Conservation (phyloP, 2,329 filamentous ascomycete genomes). For the Phialophora expanda region DNA sequence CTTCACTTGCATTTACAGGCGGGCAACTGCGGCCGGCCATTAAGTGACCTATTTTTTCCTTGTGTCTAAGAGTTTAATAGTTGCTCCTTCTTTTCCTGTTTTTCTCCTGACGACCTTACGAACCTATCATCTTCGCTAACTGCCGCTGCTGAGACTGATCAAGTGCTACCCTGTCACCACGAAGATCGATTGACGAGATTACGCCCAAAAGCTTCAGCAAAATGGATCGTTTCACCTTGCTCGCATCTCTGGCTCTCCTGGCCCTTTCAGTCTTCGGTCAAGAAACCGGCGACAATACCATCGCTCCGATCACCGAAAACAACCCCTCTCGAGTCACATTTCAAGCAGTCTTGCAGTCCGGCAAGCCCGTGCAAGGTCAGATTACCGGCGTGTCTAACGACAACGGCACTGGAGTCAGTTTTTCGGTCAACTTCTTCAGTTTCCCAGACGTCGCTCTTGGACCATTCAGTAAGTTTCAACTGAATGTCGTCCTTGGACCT, state of each 20-base stretch:
- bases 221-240: constrained; percentile 37
- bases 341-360: constrained; percentile 60
- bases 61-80: background rate
- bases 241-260: constrained; percentile 37
- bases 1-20: background rate
- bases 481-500: background rate
- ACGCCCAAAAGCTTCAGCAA: constrained; percentile 6
- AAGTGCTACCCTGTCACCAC: background rate
- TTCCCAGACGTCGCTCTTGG: constrained; percentile 61
- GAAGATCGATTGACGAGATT: background rate
- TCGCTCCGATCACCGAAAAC: constrained; percentile 59
- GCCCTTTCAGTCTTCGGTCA: constrained; percentile 37
- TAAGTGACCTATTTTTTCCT: background rate
- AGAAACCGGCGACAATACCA: constrained; percentile 45
- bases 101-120: background rate
- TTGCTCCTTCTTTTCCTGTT: background rate
- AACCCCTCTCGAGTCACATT: constrained; percentile 64
- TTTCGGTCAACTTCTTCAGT: constrained; percentile 62
- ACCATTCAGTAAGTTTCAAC: constrained; percentile 61
- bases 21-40: background rate
- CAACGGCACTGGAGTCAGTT: constrained; percentile 61
- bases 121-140: background rate
- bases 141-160: background rate
- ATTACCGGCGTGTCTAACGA: constrained; percentile 56
- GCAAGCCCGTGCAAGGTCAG: constrained; percentile 61